Base-by-base conservation (phyloP, 2,329 filamentous ascomycete genomes). In the Exophiala lecanii-corni region DNA sequence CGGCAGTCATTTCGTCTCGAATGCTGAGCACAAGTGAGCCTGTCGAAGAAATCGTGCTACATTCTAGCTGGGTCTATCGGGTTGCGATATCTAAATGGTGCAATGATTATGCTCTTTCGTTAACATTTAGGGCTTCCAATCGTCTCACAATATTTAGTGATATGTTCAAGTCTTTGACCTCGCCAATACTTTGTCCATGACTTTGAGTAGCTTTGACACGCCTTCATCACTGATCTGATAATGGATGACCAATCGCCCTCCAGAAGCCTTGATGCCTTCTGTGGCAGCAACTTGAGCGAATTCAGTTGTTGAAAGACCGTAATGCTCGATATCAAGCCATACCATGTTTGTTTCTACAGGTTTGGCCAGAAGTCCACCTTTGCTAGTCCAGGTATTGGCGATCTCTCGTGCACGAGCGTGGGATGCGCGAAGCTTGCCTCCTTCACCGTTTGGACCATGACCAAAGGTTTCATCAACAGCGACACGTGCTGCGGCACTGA, bases 341-440 rank as follows among this genome's bases (percentile, higher is more conserved):
- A 87, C 79, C 86, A 94, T 94, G 66, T 94, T 94, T n/a, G 88
- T 94, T 59, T 94, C 82, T 1, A 85, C 82, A 0, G 84, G 82
- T 46, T 82, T 72, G 15, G 73, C 64, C 43, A 88, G 65, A 63
- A 76, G 78, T 1, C 87, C 88, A 3, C 87, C 87, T 39, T 81
- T 69, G 12, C 66, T 67, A 4, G 70, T 75, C 88, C 88, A 94
- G 51, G 84, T 62, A 21, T 71, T 66, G 18, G 74, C 79, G 17
- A 89, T 70, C 54, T 69, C 69, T 61, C 75, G 75, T 2, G 86
- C 84, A 20, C 74, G 75, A 35, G 67, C 65, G 62, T 91, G 84
- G 6, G 75, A 77, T 37, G 69, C 67, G 20, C 66, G 63, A 43
- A 89, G 67, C 57, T 76, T 73, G 1, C 84, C 83, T 1, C 76